Evolutionary conservation across 306 rosid species (phyloP), one percentile per base, ranked within the genome.

Genomic region (Trichosanthes truncata): DNA sequence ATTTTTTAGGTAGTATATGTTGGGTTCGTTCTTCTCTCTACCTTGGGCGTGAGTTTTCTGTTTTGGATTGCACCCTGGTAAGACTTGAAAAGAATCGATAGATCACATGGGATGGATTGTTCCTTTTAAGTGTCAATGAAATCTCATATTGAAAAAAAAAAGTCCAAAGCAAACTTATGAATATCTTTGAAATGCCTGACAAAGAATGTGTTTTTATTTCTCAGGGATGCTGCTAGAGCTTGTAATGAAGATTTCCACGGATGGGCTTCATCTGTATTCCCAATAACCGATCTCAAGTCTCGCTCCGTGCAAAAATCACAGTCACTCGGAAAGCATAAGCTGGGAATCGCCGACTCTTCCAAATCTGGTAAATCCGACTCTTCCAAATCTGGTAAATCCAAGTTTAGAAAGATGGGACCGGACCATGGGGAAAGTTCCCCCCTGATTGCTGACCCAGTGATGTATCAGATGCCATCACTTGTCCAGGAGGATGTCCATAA

Each of bases 221-320:
- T 60, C 87, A 95, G 99, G 91, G 87, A 86, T 71, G 91, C 97
- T 56, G 78, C 92, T 69, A 93, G 80, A 82, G 86, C 91, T 83
- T 93, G 99, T 46, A 84, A 57, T 71, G 96, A 95, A 55, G 94
- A 85, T 84, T 76, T 78, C 72, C 79, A 80, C 63, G 94, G 89
- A 77, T 95, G 99, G 99, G 99, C 97, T 38, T 89, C 91, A 10
- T 91, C 96, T 23, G 91, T 86, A 26, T 93, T 95, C 85, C 93
- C 90, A 0, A 84, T 87, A 46, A 89, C 88, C 14, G 97, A 95
- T 71, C 49, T 86, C 71, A 82, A 81, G 84, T 79, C 91, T 80
- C 90, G 93, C 84, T 81, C 91, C 59, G 86, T 89, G 62, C 80
- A 87, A 25, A 91, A 86, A 87, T 49, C 81, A 71, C 94, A 89